Conservation (phyloP, 257 asterid genomes). For the Eucommia ulmoides region DNA sequence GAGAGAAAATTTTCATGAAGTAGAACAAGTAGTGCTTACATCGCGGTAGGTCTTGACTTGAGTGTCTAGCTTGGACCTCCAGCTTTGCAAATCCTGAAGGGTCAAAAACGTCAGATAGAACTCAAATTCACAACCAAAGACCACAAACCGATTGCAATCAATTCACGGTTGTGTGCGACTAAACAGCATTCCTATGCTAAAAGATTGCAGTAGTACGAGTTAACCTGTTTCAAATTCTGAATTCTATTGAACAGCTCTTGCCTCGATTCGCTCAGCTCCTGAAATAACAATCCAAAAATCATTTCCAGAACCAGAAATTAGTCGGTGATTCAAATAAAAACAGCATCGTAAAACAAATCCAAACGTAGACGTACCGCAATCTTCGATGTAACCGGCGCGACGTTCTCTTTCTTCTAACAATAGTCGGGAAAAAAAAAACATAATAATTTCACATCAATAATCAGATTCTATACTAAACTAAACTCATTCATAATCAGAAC, state of each 20-base stretch:
- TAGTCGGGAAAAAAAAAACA: background rate
- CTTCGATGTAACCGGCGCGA: constrained; percentile 47
- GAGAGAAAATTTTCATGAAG: too few species aligned
- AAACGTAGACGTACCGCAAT: constrained; percentile 37
- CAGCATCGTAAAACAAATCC: background rate
- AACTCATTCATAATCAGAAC: background rate
- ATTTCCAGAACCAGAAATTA: background rate
- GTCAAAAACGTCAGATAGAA: background rate
- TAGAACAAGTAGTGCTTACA: constrained; percentile 28
- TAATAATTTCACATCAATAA: background rate
- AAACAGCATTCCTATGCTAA: background rate
- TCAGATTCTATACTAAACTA: background rate
- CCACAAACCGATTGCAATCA: background rate
- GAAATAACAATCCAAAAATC: constrained; percentile 6
- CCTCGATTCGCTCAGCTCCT: constrained; percentile 81
- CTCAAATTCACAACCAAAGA: background rate
- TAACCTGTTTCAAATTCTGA: constrained; percentile 77
- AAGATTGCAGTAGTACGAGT: background rate
- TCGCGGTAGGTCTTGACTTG: constrained; percentile 74
- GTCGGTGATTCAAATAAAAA: background rate
- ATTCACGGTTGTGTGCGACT: constrained; percentile 5
- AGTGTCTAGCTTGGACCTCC: constrained; percentile 78
- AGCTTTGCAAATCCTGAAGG: constrained; percentile 70
- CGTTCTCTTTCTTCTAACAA: constrained; percentile 47
- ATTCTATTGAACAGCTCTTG: constrained; percentile 63